Evolutionary conservation across 441 rosid species (phyloP), one percentile per base, ranked within the genome.

Genomic region (Aleurites moluccanus): DNA sequence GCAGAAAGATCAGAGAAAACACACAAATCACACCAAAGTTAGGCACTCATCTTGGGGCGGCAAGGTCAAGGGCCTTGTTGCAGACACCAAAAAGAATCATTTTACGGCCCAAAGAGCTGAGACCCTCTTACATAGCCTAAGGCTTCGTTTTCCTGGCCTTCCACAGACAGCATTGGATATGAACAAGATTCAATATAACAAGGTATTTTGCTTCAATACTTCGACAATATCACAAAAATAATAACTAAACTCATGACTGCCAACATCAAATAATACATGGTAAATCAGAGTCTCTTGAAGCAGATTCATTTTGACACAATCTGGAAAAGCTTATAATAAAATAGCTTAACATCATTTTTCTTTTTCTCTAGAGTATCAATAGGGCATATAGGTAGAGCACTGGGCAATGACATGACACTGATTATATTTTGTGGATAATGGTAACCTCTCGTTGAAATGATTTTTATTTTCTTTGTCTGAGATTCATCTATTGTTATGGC

Each of bases 101-200:
- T 81, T 80, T 70, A 90, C 91, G 23, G 87, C 93, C 73, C 89
- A 87, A 77, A 84, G 97, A 78, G 98, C 97, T 28, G 91, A 92
- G 82, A 91, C 88, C 35, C 90, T 92, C 75, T 82, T 92, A 78
- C 89, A 88, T 81, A 87, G 89, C 88, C 76, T 96, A 56, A 87
- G 86, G 90, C 85, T 85, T 73, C 98, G 96, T 62, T 96, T 87
- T 70, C 97, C 97, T 52, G 97, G 94, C 28, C 98, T 96, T 35
- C 97, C 99, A 3, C 99, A 96, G 85, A 96, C 98, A 53, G 85
- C 92, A 71, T 76, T 93, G 78, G 99, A 96, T 77, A 96, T 96
- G 98, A 89, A 87, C 89, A 96, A 96, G 90, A 96, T 96, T 82
- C 99, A 92, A 76, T 93, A 89, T 73, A 96, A 93, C 82, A 96